Evolutionary conservation across 768 basidiomycete genomes (phyloP).

Genomic region (Termitomyces eurrhizus): DNA sequence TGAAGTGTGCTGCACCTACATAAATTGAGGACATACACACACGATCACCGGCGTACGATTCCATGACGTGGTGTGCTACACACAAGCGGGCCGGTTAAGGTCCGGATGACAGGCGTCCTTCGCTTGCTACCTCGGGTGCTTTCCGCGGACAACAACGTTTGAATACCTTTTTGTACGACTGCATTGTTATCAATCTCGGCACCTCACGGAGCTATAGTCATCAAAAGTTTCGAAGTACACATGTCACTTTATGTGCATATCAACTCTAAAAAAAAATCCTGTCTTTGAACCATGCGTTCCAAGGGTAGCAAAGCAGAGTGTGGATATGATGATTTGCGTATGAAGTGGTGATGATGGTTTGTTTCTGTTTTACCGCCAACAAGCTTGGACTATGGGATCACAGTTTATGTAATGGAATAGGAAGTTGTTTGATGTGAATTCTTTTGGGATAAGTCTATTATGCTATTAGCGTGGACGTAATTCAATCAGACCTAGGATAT

Average conservation of each 20-base stretch:
- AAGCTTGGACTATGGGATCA: background rate
- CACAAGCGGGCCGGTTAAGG: background rate
- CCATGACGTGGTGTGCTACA: no score
- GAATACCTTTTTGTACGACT: background rate
- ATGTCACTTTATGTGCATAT: background rate
- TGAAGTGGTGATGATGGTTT: background rate
- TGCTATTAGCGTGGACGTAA: no score
- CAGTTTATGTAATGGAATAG: no score
- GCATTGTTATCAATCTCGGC: background rate
- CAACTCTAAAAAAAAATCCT: background rate
- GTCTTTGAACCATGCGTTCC: background rate
- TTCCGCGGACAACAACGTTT: background rate
- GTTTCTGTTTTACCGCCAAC: background rate
- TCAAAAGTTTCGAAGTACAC: background rate
- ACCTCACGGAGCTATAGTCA: background rate
- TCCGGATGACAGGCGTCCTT: background rate
- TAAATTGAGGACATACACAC: no score
- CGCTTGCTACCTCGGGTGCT: background rate
- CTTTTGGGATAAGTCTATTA: no score
- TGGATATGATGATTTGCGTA: background rate
- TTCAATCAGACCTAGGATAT: no score
- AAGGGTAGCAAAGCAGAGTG: background rate
- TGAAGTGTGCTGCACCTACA: background rate
- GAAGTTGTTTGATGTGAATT: no score
- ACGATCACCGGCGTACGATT: background rate